Percentiles rank a stretch among this genome's conserved stretches.
Evolutionary conservation across 2,329 filamentous ascomycete species (phyloP).

Genomic region (Pyricularia pennisetigena): DNA sequence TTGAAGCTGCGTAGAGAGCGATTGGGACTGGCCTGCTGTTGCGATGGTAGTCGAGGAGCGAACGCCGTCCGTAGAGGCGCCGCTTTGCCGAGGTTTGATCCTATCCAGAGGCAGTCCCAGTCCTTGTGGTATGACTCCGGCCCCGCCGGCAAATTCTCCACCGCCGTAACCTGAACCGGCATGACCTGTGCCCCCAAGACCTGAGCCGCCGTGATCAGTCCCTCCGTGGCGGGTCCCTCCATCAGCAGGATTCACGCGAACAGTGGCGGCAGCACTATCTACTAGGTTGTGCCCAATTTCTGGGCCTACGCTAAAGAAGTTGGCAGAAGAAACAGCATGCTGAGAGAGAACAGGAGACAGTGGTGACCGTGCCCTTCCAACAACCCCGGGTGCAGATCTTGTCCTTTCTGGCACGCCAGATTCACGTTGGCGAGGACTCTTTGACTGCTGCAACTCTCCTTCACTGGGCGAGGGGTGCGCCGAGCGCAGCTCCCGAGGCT

Average conservation of each 20-base stretch:
- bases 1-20: too few relatives aligned
- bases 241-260: neutral
- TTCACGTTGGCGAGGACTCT: neutral
- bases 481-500: conserved; percentile 21
- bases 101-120: neutral
- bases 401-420: neutral
- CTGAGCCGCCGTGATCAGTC: neutral
- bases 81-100: neutral
- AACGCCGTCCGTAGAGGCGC: neutral
- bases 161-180: neutral
- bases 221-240: neutral
- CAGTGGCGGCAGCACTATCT: neutral
- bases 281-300: neutral
- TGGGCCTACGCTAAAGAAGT: neutral
- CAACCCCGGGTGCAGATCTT: too few relatives aligned
- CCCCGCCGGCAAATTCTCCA: neutral
- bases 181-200: neutral
- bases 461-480: neutral
- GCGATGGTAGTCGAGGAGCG: too few relatives aligned
- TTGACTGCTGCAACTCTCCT: neutral
- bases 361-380: neutral
- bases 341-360: neutral
- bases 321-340: neutral
- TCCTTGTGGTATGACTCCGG: neutral
- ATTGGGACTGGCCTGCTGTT: too few relatives aligned